These are phyloP conservation scores for Diutina rugosa DNA, from an alignment of 1,139 yeast genomes.

Conservation along the genomic window DNA sequence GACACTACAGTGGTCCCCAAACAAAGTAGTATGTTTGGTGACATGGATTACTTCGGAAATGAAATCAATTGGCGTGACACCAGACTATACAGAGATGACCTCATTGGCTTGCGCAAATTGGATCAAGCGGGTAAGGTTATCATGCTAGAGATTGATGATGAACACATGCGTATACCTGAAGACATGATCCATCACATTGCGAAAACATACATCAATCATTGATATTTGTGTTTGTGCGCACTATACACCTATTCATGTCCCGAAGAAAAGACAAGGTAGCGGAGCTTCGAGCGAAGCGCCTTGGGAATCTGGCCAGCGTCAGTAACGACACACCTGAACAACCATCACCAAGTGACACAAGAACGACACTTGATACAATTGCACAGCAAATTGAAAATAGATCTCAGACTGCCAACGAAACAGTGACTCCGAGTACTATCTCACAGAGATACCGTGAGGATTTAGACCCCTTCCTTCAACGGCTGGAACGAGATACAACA, in stretches of 20 bases:
- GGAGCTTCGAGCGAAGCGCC: conserved; percentile 1
- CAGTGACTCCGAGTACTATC: not conserved
- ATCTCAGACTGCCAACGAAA: not conserved
- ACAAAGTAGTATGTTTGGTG: conserved; percentile 58
- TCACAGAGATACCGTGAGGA: conserved; percentile 7
- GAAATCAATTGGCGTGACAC: conserved; percentile 38
- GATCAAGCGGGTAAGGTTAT: conserved; percentile 29
- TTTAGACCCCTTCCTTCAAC: conserved; percentile 13
- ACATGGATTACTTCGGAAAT: conserved; percentile 30
- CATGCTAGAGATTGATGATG: conserved; percentile 41
- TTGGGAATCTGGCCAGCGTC: not conserved
- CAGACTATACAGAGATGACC: conserved; percentile 34
- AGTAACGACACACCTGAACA: not conserved
- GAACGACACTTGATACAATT: not conserved
- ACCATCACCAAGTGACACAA: not conserved
- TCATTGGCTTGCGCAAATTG: conserved; percentile 45
- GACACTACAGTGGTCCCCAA: conserved; percentile 66
- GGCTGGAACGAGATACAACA: conserved; percentile 18
- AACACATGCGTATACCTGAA: conserved; percentile 54
- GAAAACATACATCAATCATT: not conserved
- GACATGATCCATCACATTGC: not conserved
- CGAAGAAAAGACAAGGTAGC: not conserved
- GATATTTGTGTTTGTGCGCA: not conserved
- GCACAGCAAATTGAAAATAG: not conserved
- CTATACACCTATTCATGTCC: not conserved